Percentiles rank a stretch among this genome's conserved stretches.
phyloP scores from a whole-genome alignment of 2,329 filamentous ascomycete genomes.

The Cladosporium sp. region DNA sequence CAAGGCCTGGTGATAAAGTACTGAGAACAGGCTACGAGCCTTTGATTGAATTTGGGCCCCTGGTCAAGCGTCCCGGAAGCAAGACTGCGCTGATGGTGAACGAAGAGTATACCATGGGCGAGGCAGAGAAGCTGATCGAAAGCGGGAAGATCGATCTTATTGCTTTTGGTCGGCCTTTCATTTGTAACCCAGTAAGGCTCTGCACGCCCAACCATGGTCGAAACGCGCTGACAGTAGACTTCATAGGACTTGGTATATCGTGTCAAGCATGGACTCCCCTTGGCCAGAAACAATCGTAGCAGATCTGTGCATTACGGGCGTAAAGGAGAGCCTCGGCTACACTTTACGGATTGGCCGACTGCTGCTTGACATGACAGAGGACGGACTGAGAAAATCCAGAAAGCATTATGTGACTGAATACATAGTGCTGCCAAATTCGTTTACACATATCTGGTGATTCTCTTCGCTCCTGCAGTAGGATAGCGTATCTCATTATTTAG shows the following conservation, averaged over 20 bases:
- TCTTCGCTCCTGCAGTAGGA: no score
- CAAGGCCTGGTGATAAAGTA: background rate
- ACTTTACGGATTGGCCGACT: background rate
- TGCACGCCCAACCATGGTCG: background rate
- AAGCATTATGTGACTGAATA: no score
- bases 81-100: background rate
- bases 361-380: background rate
- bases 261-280: background rate
- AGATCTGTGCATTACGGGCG: constrained; percentile 1
- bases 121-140: background rate
- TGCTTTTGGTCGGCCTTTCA: background rate
- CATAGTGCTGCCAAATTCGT: no score
- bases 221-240: background rate
- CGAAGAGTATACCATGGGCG: background rate
- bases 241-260: background rate
- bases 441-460: no score
- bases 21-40: background rate
- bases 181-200: background rate
- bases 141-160: background rate
- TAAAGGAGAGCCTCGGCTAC: background rate
- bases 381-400: no score
- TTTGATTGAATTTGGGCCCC: background rate
- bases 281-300: background rate
- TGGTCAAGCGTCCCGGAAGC: background rate
- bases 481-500: no score